Conservation (phyloP, 805 yeast genomes). For the Candida silvicultrix region DNA sequence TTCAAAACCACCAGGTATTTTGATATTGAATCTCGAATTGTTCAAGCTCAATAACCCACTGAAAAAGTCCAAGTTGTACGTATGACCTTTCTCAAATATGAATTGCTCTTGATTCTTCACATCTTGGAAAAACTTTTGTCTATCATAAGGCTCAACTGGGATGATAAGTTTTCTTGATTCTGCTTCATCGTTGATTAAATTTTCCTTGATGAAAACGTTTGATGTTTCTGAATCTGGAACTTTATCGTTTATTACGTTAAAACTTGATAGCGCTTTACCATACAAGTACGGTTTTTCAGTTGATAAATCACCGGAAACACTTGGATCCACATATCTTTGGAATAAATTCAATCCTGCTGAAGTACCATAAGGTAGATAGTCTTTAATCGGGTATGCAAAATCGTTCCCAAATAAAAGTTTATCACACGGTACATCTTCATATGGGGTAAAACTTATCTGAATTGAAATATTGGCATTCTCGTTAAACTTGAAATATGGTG, state of each 20-base stretch:
- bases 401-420: constrained; percentile 67
- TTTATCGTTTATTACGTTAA: constrained; percentile 37
- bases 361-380: constrained; percentile 50
- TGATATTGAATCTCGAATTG: constrained; percentile 42
- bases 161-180: constrained; percentile 20
- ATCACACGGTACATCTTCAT: constrained; percentile 36
- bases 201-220: constrained; percentile 16
- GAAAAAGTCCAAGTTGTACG: constrained; percentile 46
- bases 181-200: constrained; percentile 4
- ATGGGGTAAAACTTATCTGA: constrained; percentile 37
- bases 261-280: constrained; percentile 53
- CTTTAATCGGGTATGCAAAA: constrained; percentile 50
- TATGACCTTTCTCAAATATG: constrained; percentile 29
- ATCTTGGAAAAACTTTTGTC: constrained; percentile 41
- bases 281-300: constrained; percentile 56
- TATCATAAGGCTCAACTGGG: constrained; percentile 28
- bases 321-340: constrained; percentile 54
- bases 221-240: constrained; percentile 8
- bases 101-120: constrained; percentile 32
- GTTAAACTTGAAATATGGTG: constrained; percentile 17
- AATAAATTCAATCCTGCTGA: constrained; percentile 51
- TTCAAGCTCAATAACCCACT: constrained; percentile 47
- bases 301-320: constrained; percentile 56
- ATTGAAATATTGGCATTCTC: constrained; percentile 26
- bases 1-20: constrained; percentile 48